Percentiles rank a stretch among this genome's conserved stretches.
Conservation (phyloP, 805 yeast species). For the Candida peoriensis region DNA sequence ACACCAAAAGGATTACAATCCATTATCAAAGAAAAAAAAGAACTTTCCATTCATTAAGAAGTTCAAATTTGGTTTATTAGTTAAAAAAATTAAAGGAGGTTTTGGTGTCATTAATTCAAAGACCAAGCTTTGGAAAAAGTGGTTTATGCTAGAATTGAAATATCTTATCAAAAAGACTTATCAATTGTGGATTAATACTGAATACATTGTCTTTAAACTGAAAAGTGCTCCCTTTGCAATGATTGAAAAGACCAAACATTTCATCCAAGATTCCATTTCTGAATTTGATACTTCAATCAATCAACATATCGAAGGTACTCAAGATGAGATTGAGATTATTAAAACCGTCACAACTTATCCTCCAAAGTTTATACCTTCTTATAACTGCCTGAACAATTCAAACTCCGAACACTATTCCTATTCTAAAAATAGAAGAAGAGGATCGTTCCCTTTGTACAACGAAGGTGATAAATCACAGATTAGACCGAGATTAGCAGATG, state of each 20-base stretch:
- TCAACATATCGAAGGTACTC: too few relatives aligned
- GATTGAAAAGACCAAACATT: background rate
- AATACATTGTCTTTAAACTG: conserved; percentile 4
- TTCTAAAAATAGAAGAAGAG: too few relatives aligned
- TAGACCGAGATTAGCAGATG: background rate
- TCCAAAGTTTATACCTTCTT: too few relatives aligned
- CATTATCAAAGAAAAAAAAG: background rate
- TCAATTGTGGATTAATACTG: conserved; percentile 9
- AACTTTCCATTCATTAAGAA: background rate
- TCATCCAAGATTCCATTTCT: conserved; percentile 5
- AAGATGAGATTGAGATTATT: background rate
- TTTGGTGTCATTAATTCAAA: background rate
- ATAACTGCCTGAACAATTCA: too few relatives aligned
- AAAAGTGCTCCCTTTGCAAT: conserved; percentile 2
- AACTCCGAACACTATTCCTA: too few relatives aligned
- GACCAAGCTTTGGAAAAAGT: background rate
- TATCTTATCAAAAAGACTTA: conserved; percentile 3
- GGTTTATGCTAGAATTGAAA: background rate
- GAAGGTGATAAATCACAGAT: too few relatives aligned
- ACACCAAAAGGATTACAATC: conserved; percentile 1
- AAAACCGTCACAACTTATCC: background rate
- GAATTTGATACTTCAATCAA: too few relatives aligned
- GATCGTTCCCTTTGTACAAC: too few relatives aligned
- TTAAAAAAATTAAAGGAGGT: background rate
- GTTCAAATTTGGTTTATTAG: background rate